Conservation (phyloP, 192 early-diverging fungal genomes). For the Powellomyces hirtus region DNA sequence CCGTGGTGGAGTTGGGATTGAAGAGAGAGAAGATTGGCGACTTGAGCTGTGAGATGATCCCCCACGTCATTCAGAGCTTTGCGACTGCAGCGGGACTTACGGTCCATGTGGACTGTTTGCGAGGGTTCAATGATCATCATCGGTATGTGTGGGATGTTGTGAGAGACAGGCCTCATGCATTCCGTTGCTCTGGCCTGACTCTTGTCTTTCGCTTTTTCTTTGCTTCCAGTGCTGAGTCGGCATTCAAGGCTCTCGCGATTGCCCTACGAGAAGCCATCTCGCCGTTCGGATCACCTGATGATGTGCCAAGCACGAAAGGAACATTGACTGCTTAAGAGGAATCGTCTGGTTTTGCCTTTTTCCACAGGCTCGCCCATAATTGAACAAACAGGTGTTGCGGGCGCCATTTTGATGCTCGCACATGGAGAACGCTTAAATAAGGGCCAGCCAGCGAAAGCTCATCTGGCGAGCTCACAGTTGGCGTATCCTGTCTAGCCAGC, state of each 20-base stretch:
- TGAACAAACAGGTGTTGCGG: too few relatives aligned
- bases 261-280: slow-evolving; percentile 86
- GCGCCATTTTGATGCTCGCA: too few relatives aligned
- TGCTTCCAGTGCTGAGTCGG: slow-evolving; percentile 74
- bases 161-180: too few relatives aligned
- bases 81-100: slow-evolving; percentile 89
- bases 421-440: too few relatives aligned
- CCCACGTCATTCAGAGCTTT: slow-evolving; percentile 93
- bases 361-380: too few relatives aligned
- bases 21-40: slow-evolving; percentile 89
- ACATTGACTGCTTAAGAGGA: slow-evolving; percentile 28
- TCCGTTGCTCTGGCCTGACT: neutral
- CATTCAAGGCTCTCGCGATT: slow-evolving; percentile 98
- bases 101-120: slow-evolving; percentile 92
- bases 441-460: too few relatives aligned
- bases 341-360: too few relatives aligned
- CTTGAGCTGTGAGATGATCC: slow-evolving; percentile 97
- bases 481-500: too few relatives aligned
- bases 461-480: too few relatives aligned
- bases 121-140: slow-evolving; percentile 97
- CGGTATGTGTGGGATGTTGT: slow-evolving; percentile 70
- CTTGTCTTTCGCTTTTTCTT: too few relatives aligned
- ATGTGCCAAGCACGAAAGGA: slow-evolving; percentile 96
- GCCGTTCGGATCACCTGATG: slow-evolving; percentile 77
- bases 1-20: slow-evolving; percentile 78